A percentile compares a stretch with the other conserved stretches of the same genome.
Conservation (phyloP, 73 alveolate genomes). For the Effrenium voratum region DNA sequence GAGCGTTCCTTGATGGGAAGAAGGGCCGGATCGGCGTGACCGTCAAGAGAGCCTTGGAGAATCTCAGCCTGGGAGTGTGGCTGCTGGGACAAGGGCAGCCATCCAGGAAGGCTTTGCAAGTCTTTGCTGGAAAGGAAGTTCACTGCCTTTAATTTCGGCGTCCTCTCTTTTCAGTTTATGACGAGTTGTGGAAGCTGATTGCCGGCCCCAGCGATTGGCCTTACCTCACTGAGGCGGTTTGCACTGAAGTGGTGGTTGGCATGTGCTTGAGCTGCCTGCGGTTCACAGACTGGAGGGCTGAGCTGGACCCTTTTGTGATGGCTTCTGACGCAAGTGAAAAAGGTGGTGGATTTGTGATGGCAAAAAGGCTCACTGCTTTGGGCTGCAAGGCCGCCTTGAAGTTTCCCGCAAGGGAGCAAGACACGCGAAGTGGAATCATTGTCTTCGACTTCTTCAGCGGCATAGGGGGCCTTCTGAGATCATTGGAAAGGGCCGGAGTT, state of each 20-base stretch:
- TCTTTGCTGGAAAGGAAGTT: conserved; percentile 7
- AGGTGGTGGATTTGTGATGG: not conserved
- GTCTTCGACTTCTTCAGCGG: conserved; percentile 14
- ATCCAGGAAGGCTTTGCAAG: not conserved
- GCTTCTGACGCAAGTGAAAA: not conserved
- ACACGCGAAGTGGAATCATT: not conserved
- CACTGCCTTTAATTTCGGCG: conserved; percentile 7
- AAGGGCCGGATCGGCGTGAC: not conserved
- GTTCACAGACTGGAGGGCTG: not conserved
- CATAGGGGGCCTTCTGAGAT: not conserved
- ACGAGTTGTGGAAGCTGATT: not conserved
- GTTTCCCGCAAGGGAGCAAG: not conserved
- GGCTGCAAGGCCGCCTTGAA: not conserved
- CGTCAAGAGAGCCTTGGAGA: not conserved
- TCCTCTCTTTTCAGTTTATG: not conserved
- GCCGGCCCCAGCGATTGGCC: not conserved
- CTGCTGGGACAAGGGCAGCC: not conserved
- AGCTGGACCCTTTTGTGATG: not conserved
- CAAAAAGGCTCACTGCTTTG: not conserved
- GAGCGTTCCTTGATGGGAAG: not conserved
- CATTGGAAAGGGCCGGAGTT: not conserved
- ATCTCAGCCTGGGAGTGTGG: not conserved
- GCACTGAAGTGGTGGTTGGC: not conserved
- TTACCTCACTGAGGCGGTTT: not conserved
- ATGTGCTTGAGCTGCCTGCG: not conserved